Base-by-base conservation (phyloP, 1,139 yeast species). In the Magnusiomyces ingens region DNA sequence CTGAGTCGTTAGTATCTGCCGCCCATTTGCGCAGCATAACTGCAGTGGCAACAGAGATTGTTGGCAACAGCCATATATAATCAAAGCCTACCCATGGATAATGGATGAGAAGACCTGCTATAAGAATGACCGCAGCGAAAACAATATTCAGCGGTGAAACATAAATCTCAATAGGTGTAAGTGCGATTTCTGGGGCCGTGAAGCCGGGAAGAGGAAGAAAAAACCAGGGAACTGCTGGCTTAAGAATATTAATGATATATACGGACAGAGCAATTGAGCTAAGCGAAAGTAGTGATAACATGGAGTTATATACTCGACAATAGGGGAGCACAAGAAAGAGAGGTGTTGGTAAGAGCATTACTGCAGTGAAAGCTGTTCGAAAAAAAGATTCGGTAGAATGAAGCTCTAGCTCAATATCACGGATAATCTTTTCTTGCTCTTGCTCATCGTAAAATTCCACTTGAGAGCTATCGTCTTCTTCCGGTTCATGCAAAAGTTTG, bases 311-410 rank as follows among this genome's bases (percentile, higher is more conserved):
- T 17, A 32, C 36, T 15, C 71, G 60, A 55, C 69, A 66, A 53
- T 67, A 67, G 0, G 67, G 66, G 13, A 66, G 56, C 8, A 64
- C 18, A 13, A 70, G 53, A 50, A 54, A 68, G 11, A 63, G 50
- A 2, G 73, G 72, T 5, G 71, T 62, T 8, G 72, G 72, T n/a
- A 66, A 47, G 22, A 67, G 58, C 53, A 66, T 58, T 41, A 67
- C 55, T 1, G 60, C 53, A 0, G 60, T 54, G 53, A 64, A 64
- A 2, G 64, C 66, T 38, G 60, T 58, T 42, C 55, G 59, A 57
- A 58, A 64, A 38, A 54, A 54, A 26, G 53, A 52, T 45, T 64
- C 61, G 48, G 65, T 66, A 13, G 57, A 56, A 8, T 50, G 49
- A 29, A 67, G 66, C 49, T 65, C 60, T 15, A 55, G 49, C 48